These are phyloP conservation scores for Berberis vulgaris DNA, from an alignment of 164 flowering plant species.

Conservation along the genomic window DNA sequence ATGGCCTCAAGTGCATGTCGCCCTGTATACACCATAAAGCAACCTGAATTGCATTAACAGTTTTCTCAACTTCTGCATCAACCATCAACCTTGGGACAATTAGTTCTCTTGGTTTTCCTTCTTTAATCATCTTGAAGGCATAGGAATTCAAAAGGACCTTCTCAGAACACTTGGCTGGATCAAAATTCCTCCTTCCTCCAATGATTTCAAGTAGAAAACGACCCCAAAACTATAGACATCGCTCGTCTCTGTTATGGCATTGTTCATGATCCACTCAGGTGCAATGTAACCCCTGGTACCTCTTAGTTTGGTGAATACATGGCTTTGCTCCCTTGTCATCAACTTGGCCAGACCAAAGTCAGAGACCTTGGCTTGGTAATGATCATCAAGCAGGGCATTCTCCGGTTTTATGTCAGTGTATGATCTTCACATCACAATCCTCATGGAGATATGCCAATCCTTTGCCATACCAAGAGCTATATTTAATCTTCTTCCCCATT, in stretches of 20 bases:
- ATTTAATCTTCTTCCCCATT: conserved; percentile 38
- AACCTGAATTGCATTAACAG: conserved; percentile 31
- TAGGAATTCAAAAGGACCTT: conserved; percentile 44
- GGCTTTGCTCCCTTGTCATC: conserved; percentile 53
- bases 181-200: conserved; percentile 47
- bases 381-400: conserved; percentile 50
- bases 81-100: conserved; percentile 27
- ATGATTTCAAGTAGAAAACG: conserved; percentile 49
- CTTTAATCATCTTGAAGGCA: conserved; percentile 52
- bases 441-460: conserved; percentile 53
- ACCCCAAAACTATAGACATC: conserved; percentile 62
- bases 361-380: conserved; percentile 45
- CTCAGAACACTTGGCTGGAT: conserved; percentile 27
- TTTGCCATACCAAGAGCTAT: conserved; percentile 44
- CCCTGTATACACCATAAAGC: conserved; percentile 64
- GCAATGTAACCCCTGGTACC: conserved; percentile 68
- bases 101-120: conserved; percentile 33
- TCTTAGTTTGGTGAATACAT: conserved; percentile 43
- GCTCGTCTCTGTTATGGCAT: conserved; percentile 58
- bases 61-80: conserved; percentile 26
- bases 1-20: conserved; percentile 41
- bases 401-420: conserved; percentile 66
- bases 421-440: conserved; percentile 45
- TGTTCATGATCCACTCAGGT: conserved; percentile 61
- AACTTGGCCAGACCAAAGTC: conserved; percentile 64